Base-by-base conservation (phyloP, 1,284 basidiomycete species). In the Chalciporus sp. region DNA sequence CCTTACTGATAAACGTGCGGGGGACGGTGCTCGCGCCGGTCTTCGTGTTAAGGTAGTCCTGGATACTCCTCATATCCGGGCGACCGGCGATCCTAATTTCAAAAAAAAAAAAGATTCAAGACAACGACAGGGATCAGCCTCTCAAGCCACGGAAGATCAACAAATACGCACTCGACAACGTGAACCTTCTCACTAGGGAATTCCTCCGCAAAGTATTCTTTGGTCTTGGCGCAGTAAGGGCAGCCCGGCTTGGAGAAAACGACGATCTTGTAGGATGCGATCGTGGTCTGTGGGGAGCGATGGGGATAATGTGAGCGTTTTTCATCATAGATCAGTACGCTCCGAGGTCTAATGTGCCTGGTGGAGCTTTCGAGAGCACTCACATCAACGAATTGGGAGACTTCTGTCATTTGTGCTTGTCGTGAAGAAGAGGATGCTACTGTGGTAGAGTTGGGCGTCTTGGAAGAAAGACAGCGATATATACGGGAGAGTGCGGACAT, bases 161-260 rank as follows among this genome's bases (percentile, higher is more conserved):
- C 20, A 20, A 23, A 42, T 28, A 10, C 53, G 45, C 58, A 90
- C 88, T 90, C 87, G 56, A 79, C 64, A 51, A 90, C 74, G 56
- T 76, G 70, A 51, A 81, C 70, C 39, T 74, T 58, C n/a, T 76
- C 76, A 10, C 77, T 66, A 1, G 80, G 75, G 62, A 80, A 87
- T 20, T 81, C 65, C 5, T 59, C 56, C 2, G 63, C 61, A 58
- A 91, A 78, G n/a, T 88, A 71, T 0, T 57, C 51, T 70, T 90
- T 90, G 33, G 86, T 81, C 9, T 68, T 69, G 55, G 58, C 73
- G 76, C 85, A 88, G 71, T 78, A 87, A 8, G 83, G 82, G 69
- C 81, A 91, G 45, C 68, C 81, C 10, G 76, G 73, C 75, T 91
- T 90, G 52, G 87, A 88, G 70, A 91, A 91, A 53, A 91, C 81